Evolutionary conservation across 495 filamentous ascomycete genomes (phyloP).

Genomic region (Aspergillus heteromorphus): DNA sequence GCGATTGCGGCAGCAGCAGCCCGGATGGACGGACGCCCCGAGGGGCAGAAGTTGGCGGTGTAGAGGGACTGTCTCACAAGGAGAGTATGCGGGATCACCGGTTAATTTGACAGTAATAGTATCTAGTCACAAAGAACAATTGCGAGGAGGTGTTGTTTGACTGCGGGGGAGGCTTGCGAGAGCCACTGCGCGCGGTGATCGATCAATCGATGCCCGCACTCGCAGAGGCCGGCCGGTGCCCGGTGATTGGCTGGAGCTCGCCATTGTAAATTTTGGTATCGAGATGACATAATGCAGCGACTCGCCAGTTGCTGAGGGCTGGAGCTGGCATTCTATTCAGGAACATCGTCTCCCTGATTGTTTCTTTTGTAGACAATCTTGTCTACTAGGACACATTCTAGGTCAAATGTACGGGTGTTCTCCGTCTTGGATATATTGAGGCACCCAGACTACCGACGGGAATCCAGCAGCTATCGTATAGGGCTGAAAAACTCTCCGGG

Average conservation of each 20-base stretch:
- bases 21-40: slow-evolving; percentile 12
- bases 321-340: background rate
- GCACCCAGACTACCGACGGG: too few relatives aligned
- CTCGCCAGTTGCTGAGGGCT: background rate
- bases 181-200: background rate
- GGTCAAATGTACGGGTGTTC: too few relatives aligned
- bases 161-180: background rate
- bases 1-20: slow-evolving; percentile 12
- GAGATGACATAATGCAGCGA: background rate
- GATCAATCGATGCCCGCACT: background rate
- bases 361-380: too few relatives aligned
- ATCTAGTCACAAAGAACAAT: background rate
- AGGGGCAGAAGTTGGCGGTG: slow-evolving; percentile 10
- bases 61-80: background rate
- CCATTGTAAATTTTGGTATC: background rate
- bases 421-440: too few relatives aligned
- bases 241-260: background rate
- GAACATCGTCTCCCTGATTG: too few relatives aligned
- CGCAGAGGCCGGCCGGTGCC: background rate
- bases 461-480: background rate
- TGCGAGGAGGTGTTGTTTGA: background rate
- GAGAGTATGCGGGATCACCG: background rate
- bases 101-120: background rate
- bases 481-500: background rate
- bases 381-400: too few relatives aligned